phyloP scores from a whole-genome alignment of 208 protist genomes.

The Phytomonas sp. region DNA sequence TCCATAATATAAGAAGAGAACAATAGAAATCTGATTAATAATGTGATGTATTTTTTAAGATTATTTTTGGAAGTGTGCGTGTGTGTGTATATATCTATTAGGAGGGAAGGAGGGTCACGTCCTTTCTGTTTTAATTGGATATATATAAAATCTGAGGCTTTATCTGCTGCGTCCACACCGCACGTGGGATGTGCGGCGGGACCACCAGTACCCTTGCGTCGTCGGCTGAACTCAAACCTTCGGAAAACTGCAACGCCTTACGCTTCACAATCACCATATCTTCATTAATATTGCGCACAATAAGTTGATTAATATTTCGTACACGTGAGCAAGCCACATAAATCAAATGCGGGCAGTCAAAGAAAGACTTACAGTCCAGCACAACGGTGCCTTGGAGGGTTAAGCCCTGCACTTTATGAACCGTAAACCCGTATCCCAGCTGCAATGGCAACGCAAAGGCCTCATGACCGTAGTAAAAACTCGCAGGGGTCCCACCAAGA shows the following conservation, averaged over 20 bases:
- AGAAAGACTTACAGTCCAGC: conserved; percentile 81
- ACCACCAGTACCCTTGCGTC: conserved; percentile 12
- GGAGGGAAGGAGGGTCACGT: neutral
- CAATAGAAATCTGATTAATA: neutral
- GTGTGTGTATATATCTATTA: conserved; percentile 7
- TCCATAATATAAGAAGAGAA: no score
- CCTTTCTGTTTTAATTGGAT: neutral
- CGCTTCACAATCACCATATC: conserved; percentile 74
- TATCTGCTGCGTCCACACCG: conserved; percentile 17
- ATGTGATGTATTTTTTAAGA: neutral
- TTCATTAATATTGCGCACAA: conserved; percentile 60
- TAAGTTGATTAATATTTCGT: conserved; percentile 67
- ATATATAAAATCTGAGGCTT: conserved; percentile 18
- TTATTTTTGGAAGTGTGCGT: conserved; percentile 8
- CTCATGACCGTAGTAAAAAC: conserved; percentile 81
- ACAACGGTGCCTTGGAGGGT: conserved; percentile 77
- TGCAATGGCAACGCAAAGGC: conserved; percentile 71
- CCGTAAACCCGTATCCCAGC: conserved; percentile 87
- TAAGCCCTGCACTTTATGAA: conserved; percentile 90
- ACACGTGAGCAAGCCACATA: conserved; percentile 88
- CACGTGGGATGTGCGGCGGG: conserved; percentile 13
- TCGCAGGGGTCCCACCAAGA: conserved; percentile 59
- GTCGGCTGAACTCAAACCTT: conserved; percentile 22
- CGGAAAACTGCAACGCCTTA: conserved; percentile 65
- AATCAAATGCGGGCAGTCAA: conserved; percentile 83